A percentile compares a stretch with the other conserved stretches of the same genome.
Conservation (phyloP, 2,329 filamentous ascomycete species). For the Zalaria sp. region DNA sequence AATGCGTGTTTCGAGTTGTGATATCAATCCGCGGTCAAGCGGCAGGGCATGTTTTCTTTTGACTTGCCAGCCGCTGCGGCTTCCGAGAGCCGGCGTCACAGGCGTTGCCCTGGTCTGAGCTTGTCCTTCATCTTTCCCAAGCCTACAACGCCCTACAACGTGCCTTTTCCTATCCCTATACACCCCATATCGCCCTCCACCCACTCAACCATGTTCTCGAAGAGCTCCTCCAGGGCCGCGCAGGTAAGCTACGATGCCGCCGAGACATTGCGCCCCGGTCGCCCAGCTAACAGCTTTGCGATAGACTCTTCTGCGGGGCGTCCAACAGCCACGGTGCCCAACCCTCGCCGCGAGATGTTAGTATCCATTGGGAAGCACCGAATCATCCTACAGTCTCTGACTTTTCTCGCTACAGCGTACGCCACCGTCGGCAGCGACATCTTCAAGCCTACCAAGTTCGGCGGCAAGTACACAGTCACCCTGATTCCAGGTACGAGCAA, state of each 20-base stretch:
- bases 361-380: slow-evolving; percentile 14
- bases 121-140: too few relatives aligned
- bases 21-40: too few relatives aligned
- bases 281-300: not conserved
- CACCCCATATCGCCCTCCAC: slow-evolving; percentile 3
- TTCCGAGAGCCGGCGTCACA: too few relatives aligned
- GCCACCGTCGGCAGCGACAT: slow-evolving; percentile 77
- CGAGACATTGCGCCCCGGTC: slow-evolving; percentile 10
- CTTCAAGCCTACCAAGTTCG: slow-evolving; percentile 98
- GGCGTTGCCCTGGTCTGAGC: too few relatives aligned
- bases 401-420: slow-evolving; percentile 31
- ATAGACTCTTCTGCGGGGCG: slow-evolving; percentile 43
- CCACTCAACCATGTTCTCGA: slow-evolving; percentile 25
- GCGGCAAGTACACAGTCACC: slow-evolving; percentile 98
- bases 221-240: slow-evolving; percentile 31
- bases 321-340: slow-evolving; percentile 31
- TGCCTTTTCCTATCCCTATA: slow-evolving; percentile 3
- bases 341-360: slow-evolving; percentile 41
- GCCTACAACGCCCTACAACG: too few relatives aligned
- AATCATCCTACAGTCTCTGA: slow-evolving; percentile 5
- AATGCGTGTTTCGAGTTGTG: too few relatives aligned
- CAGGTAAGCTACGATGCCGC: slow-evolving; percentile 25
- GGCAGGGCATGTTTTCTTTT: too few relatives aligned
- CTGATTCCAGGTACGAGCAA: slow-evolving; percentile 68
- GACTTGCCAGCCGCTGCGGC: too few relatives aligned